phyloP scores from a whole-genome alignment of 1,139 yeast genomes.

The Magnusiomyces starmeri region DNA sequence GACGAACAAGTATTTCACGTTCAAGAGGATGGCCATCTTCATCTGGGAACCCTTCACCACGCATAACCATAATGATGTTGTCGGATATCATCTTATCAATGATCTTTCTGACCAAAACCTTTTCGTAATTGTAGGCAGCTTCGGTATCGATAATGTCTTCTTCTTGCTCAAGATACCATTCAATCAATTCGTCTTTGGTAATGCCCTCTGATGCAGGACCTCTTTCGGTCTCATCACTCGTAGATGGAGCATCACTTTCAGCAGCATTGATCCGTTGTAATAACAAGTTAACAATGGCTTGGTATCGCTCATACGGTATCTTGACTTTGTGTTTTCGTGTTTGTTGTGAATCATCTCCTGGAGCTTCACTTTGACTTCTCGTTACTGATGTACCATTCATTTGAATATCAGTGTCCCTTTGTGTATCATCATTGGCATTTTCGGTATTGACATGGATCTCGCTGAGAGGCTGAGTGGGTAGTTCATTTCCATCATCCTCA shows the following conservation, averaged over 20 bases:
- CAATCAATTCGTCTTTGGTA: constrained; percentile 60
- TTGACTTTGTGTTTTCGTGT: constrained; percentile 38
- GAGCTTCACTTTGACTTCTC: constrained; percentile 2
- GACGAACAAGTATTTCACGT: constrained; percentile 59
- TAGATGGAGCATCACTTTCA: constrained; percentile 26
- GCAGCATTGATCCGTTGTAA: constrained; percentile 51
- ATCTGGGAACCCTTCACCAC: constrained; percentile 45
- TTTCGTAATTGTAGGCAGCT: constrained; percentile 63
- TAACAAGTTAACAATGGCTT: constrained; percentile 71
- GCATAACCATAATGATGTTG: constrained; percentile 73
- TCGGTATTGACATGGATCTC: no score
- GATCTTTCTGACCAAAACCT: constrained; percentile 69
- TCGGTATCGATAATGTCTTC: constrained; percentile 69
- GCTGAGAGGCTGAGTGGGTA: not conserved
- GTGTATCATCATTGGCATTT: constrained; percentile 15
- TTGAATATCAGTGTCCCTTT: constrained; percentile 3
- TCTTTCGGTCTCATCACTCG: constrained; percentile 16
- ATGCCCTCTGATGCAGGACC: constrained; percentile 49
- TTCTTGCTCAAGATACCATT: constrained; percentile 72
- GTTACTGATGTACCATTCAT: not conserved
- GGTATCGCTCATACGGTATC: constrained; percentile 80
- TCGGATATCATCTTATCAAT: constrained; percentile 80
- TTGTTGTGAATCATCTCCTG: constrained; percentile 15
- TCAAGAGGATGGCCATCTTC: constrained; percentile 29
- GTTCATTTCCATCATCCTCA: constrained; percentile 37